Conservation (phyloP, 169 alveolate species). For the Plasmodium inui region DNA sequence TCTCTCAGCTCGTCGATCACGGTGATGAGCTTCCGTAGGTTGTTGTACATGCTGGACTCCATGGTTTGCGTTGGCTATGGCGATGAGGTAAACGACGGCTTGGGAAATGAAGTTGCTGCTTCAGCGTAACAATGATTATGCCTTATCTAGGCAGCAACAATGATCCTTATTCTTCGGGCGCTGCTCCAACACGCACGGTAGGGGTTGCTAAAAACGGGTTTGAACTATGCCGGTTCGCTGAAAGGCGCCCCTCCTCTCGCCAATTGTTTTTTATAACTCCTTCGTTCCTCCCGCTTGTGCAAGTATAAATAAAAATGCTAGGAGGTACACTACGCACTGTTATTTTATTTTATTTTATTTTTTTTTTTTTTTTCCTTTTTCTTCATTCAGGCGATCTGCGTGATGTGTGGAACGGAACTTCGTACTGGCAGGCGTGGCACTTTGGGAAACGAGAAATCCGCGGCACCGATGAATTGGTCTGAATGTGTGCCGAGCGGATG, state of each 20-base stretch:
- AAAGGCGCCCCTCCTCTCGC: neutral
- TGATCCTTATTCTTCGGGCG: neutral
- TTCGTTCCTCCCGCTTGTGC: neutral
- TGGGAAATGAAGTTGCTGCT: too few species aligned
- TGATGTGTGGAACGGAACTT: neutral
- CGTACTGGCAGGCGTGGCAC: neutral
- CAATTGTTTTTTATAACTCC: neutral
- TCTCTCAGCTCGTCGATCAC: constrained; percentile 91
- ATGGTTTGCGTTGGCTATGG: neutral
- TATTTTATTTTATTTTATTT: neutral
- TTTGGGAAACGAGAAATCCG: neutral
- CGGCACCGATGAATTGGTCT: neutral
- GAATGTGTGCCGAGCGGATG: neutral
- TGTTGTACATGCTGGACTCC: constrained; percentile 52
- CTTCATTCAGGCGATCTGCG: neutral
- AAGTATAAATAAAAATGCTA: neutral
- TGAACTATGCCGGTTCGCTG: neutral
- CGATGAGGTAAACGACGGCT: too few species aligned
- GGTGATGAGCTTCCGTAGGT: constrained; percentile 32
- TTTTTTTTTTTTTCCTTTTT: neutral
- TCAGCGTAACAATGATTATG: neutral
- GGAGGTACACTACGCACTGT: neutral
- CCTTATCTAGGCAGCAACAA: neutral
- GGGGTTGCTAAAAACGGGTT: neutral
- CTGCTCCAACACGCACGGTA: neutral